Evolutionary conservation across 2,329 filamentous ascomycete species (phyloP).

Genomic region (Arthroderma sp.): DNA sequence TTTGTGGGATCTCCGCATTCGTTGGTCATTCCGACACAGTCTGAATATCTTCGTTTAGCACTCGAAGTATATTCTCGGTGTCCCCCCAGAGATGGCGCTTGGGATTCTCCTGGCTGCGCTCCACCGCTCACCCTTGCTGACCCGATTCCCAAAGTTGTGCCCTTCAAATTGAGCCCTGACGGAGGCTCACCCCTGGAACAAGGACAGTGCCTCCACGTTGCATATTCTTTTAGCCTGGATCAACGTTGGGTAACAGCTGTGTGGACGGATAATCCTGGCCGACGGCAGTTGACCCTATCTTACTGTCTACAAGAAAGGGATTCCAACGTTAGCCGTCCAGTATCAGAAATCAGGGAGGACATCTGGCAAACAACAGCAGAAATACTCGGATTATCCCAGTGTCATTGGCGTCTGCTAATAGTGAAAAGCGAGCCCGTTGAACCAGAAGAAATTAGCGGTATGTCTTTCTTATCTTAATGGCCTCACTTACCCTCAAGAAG

Average conservation of each 20-base stretch:
- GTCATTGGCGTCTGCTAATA: constrained; percentile 44
- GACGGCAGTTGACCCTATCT: constrained; percentile 39
- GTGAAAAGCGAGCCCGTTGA: constrained; percentile 40
- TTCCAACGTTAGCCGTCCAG: constrained; percentile 18
- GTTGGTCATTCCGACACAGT: constrained; percentile 38
- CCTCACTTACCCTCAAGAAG: no score
- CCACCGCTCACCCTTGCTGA: constrained; percentile 43
- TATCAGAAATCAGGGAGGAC: constrained; percentile 40
- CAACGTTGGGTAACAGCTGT: constrained; percentile 45
- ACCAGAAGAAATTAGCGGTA: constrained; percentile 38
- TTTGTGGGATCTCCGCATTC: constrained; percentile 40
- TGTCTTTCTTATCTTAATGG: constrained; percentile 4
- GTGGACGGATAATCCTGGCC: constrained; percentile 46
- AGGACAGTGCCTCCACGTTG: constrained; percentile 45
- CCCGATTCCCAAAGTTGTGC: constrained; percentile 38
- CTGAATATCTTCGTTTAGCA: constrained; percentile 37
- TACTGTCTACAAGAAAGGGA: constrained; percentile 38
- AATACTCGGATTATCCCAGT: constrained; percentile 39
- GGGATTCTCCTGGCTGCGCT: constrained; percentile 33
- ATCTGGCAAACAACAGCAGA: constrained; percentile 45
- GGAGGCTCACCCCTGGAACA: constrained; percentile 44
- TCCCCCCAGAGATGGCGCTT: constrained; percentile 29
- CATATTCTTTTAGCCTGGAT: constrained; percentile 43
- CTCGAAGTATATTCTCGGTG: constrained; percentile 47
- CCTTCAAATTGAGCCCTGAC: constrained; percentile 42